Percentiles rank a stretch among this genome's conserved stretches.
phyloP scores from a whole-genome alignment of 176 grass and related monocot genomes.

The barley (Hordeum vulgare) region DNA sequence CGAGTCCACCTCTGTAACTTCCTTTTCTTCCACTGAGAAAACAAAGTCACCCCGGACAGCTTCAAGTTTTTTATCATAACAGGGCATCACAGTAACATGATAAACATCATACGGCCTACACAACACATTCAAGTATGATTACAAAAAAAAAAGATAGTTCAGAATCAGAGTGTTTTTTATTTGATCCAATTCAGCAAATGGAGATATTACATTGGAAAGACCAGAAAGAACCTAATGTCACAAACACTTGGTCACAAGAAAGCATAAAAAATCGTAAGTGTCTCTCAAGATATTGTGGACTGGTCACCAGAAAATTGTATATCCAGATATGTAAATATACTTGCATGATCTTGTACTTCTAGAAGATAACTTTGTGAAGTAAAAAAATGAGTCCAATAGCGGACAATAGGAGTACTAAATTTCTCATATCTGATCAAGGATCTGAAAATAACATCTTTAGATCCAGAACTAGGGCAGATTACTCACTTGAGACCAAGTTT shows the following conservation, averaged over 20 bases:
- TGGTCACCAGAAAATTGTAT: not conserved
- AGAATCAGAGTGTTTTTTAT: not conserved
- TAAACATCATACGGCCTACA: constrained; percentile 62
- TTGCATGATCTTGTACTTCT: not conserved
- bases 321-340: not conserved
- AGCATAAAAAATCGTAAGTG: not conserved
- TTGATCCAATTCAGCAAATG: not conserved
- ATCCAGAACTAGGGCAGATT: constrained; percentile 11
- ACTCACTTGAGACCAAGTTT: constrained; percentile 72
- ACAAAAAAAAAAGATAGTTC: not conserved
- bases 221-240: not conserved
- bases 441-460: constrained; percentile 3
- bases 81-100: constrained; percentile 99
- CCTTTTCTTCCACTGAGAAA: constrained; percentile 60
- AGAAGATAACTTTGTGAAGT: not conserved
- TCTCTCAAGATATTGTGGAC: not conserved
- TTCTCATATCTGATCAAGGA: not conserved
- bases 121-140: not conserved
- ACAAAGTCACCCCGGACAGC: constrained; percentile 80
- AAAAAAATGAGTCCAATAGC: not conserved
- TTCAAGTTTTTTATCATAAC: constrained; percentile 99
- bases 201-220: not conserved
- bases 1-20: constrained; percentile 86
- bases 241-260: not conserved
- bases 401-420: not conserved